Conservation (phyloP, 2,329 filamentous ascomycete genomes). For the Orbilia blumenaviensis region DNA sequence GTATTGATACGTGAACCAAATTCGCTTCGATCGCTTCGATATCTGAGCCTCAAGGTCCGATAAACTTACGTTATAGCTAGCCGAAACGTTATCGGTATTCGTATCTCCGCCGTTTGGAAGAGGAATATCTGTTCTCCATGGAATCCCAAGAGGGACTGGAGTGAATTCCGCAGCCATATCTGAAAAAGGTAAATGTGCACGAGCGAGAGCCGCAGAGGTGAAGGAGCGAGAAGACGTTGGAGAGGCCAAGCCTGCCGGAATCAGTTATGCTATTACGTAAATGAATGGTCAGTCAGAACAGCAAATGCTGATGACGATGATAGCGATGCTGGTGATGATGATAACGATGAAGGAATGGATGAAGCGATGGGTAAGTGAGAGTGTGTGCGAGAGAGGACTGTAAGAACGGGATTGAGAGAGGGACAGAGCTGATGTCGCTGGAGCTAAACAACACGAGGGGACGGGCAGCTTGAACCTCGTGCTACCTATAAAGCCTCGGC, state of each 20-base stretch:
- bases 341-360: not conserved
- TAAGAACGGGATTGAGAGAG: no score
- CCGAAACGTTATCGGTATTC: slow-evolving; percentile 34
- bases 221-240: not conserved
- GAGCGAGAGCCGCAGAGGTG: not conserved
- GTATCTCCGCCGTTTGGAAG: slow-evolving; percentile 47
- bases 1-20: not conserved
- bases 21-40: not conserved
- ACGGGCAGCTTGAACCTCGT: slow-evolving; percentile 13
- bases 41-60: not conserved
- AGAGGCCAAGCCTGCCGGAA: slow-evolving; percentile 4
- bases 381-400: not conserved
- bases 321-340: not conserved
- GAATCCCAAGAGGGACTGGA: slow-evolving; percentile 38
- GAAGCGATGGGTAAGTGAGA: not conserved
- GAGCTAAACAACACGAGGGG: slow-evolving; percentile 22
- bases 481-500: slow-evolving; percentile 44
- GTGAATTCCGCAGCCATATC: slow-evolving; percentile 30
- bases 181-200: not conserved
- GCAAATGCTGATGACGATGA: no score
- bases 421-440: not conserved
- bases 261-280: slow-evolving; percentile 49
- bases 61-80: slow-evolving; percentile 48
- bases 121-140: slow-evolving; percentile 46
- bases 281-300: slow-evolving; percentile 12